Base-by-base conservation (phyloP, 176 grass and related monocot species). In the Cymbopogon citratus region DNA sequence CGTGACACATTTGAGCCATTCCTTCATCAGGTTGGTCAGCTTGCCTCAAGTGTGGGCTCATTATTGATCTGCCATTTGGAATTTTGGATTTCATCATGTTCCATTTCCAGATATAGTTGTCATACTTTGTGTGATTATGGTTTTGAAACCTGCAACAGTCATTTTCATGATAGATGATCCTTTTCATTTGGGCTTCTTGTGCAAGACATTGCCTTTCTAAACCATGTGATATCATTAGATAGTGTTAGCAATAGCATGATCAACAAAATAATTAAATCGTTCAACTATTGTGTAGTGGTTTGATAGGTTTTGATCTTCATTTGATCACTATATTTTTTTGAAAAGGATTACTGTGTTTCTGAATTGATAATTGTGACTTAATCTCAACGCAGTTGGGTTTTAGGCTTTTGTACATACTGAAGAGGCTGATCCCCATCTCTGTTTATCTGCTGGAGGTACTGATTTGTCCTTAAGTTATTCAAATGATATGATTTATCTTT, bases 401-500 rank as follows among this genome's bases (percentile, higher is more conserved):
- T 87, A 98, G 95, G 86, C 86, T 94, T 78, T 66, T 98, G 60
- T 84, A 94, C 60, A 92, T 98, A 87, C 71, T 94, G 72, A 98
- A 94, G 84, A 94, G 88, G 64, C 10, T 94, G 65, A 83, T 91
- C 33, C 88, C 92, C 28, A 94, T 98, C 23, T 91, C 90, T 56
- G 74, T 89, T 78, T 94, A 92, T 86, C 65, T 94, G 29, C 34
- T 98, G 78, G 81, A 94, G 92, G 95, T 98, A 91, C 74, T 78
- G 34, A 75, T 88, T 81, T 81, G 69, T 62, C 66, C 63, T 63
- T 31, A 83, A 43, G 9, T 45, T 63, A 66, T 82, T 83, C 39
- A 62, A 52, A 63, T 44, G 34, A 15, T 75, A 56, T 64, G 18
- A 64, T 10, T 74, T 1, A 45, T 85, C 26, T 75, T 76, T 62